Percentiles rank a stretch among this genome's conserved stretches.
These are phyloP conservation scores for Chenopodium suecicum DNA, from an alignment of 148 eudicot genomes.

Conservation along the genomic window DNA sequence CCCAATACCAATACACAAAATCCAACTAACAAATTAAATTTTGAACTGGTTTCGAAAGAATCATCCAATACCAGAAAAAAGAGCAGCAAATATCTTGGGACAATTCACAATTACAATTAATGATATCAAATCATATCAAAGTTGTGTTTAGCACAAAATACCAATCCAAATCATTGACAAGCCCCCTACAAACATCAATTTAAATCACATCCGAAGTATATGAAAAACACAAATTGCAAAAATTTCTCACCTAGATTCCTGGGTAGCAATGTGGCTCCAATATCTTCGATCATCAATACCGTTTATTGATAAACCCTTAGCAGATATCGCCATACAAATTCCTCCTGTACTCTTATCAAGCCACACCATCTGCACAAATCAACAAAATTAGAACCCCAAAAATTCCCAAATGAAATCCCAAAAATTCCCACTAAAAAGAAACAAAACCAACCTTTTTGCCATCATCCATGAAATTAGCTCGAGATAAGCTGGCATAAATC, in stretches of 20 bases:
- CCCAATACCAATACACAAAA: neutral
- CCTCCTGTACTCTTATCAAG: slow-evolving; percentile 49
- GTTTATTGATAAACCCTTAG: slow-evolving; percentile 46
- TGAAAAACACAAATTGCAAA: neutral
- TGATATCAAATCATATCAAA: too few relatives aligned
- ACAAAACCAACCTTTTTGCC: slow-evolving; percentile 56
- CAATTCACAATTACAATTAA: too few relatives aligned
- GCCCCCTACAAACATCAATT: neutral
- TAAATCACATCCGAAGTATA: neutral
- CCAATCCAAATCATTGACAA: neutral
- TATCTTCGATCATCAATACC: slow-evolving; percentile 66
- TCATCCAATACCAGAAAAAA: too few relatives aligned
- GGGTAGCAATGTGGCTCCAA: slow-evolving; percentile 49
- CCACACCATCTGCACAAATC: slow-evolving; percentile 52
- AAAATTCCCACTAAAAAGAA: neutral
- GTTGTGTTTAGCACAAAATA: too few relatives aligned
- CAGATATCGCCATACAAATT: slow-evolving; percentile 50
- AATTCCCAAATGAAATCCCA: neutral
- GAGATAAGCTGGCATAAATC: slow-evolving; percentile 54
- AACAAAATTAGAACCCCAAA: neutral
- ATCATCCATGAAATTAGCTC: slow-evolving; percentile 55
- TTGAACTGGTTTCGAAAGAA: too few relatives aligned
- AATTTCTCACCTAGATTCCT: slow-evolving; percentile 59
- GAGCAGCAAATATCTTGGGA: too few relatives aligned
- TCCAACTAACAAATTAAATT: neutral